These are phyloP conservation scores for Hibiscus syriacus DNA, from an alignment of 345 rosid species.

Conservation along the genomic window DNA sequence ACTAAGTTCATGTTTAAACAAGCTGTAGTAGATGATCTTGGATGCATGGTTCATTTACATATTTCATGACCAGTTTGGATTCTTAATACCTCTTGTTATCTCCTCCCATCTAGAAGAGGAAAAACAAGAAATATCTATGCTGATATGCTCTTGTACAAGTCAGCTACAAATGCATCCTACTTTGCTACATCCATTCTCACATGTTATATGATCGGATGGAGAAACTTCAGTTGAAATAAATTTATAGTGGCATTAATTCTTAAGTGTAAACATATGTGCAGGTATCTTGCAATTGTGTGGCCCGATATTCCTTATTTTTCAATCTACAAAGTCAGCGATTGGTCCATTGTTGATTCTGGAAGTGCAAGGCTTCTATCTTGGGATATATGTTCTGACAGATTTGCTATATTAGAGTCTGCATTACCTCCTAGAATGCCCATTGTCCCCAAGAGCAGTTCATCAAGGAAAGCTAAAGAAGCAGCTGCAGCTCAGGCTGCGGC, in stretches of 20 bases:
- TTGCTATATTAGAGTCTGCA: conserved; percentile 82
- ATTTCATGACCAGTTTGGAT: neutral
- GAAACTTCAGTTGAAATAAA: conserved; percentile 1
- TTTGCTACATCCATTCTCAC: neutral
- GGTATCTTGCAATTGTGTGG: conserved; percentile 96
- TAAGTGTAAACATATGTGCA: conserved; percentile 33
- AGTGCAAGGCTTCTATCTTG: conserved; percentile 95
- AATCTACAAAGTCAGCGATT: conserved; percentile 87
- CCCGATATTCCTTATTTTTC: conserved; percentile 95
- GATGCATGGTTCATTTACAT: conserved; percentile 6
- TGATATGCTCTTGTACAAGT: neutral
- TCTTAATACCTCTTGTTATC: neutral
- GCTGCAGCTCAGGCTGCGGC: conserved; percentile 98
- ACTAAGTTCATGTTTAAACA: neutral
- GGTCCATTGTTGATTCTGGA: too few relatives aligned
- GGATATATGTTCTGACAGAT: conserved; percentile 93
- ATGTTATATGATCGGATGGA: neutral
- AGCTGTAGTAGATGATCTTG: conserved; percentile 4
- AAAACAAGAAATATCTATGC: neutral
- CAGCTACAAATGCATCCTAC: conserved; percentile 3
- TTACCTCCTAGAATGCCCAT: conserved; percentile 78
- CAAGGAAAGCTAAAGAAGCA: conserved; percentile 90
- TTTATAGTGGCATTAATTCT: conserved; percentile 11
- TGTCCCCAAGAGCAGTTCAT: conserved; percentile 82
- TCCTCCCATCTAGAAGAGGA: neutral